Base-by-base conservation (phyloP, 1,284 basidiomycete species). In the Heterobasidion occidentale region DNA sequence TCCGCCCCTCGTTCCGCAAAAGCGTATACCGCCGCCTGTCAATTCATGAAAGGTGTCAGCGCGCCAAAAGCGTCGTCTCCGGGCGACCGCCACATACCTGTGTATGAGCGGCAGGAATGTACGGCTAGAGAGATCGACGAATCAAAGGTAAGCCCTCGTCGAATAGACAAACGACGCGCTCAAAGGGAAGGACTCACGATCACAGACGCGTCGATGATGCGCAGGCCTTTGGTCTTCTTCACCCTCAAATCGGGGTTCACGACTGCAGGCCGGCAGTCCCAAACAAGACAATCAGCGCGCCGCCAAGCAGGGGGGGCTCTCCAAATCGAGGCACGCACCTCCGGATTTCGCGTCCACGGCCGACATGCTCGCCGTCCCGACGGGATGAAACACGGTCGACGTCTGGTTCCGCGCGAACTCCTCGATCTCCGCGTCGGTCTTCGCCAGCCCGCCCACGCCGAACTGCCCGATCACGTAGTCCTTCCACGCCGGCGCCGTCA, bases 401-500 rank as follows among this genome's bases (percentile, higher is more conserved):
- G 53, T 54, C 34, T 2, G 36, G 48, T 11, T 61, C 56, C 19
- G 53, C 57, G 53, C 56, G 36, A 57, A 64, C 17, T 49, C 57
- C 7, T 56, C 59, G 44, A 66, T 46, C 49, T 60, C 48, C 2
- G n/a, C 62, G 53, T 66, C 64, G 2, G 61, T 59, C 15, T 12
- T 60, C 12, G 61, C 60, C 15, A 36, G 50, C 12, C 46, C 54
- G 4, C 57, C 58, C 9, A 12, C 53, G 8, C 49, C 56, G 6
- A 53, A 50, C 15, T 49, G 61, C 15, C 50, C 60, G 34, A 58
- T 46, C 48, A 62, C 54, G 58, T 59, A 64, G 53, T 54, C 58
- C 8, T 20, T 27, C 59, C 60, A 67, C 1, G 61, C 56, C 5
- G 58, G 48, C 4, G 63, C 60, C 9, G 57, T 9, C 36, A 61